Conservation (phyloP, 2,329 filamentous ascomycete genomes). For the Exophiala viscosa region DNA sequence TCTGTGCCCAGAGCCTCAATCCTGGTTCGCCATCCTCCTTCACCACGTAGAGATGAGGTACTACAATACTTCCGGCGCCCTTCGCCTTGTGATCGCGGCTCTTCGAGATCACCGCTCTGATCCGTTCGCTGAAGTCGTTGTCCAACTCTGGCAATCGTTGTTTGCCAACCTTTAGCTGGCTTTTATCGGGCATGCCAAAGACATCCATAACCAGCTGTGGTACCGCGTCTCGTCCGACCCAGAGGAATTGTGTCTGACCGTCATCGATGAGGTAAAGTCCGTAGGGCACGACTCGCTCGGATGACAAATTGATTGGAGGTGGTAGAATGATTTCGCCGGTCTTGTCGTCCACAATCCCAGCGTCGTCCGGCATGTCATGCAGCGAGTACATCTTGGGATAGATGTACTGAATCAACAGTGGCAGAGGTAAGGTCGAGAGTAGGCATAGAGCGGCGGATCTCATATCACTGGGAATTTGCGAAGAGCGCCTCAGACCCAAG, state of each 20-base stretch:
- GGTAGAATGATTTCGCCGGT: conserved; percentile 89
- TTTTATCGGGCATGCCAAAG: conserved; percentile 80
- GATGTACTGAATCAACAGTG: conserved; percentile 26
- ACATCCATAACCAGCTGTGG: conserved; percentile 85
- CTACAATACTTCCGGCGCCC: conserved; percentile 86
- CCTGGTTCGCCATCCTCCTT: conserved; percentile 94
- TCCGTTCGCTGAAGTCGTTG: conserved; percentile 93
- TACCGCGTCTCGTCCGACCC: conserved; percentile 90
- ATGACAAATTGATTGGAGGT: conserved; percentile 78
- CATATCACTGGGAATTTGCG: conserved; percentile 90
- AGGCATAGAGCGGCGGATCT: conserved; percentile 88
- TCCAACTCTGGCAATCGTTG: conserved; percentile 80
- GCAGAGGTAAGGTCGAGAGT: conserved; percentile 64
- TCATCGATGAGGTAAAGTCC: conserved; percentile 96
- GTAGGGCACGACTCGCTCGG: conserved; percentile 80
- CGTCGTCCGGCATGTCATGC: conserved; percentile 93
- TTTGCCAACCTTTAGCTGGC: conserved; percentile 87
- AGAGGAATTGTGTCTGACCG: conserved; percentile 94
- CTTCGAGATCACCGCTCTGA: conserved; percentile 87
- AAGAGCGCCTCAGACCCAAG: conserved; percentile 85
- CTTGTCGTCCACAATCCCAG: conserved; percentile 76
- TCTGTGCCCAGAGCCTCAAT: conserved; percentile 94
- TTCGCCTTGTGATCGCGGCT: conserved; percentile 80
- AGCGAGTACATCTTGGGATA: conserved; percentile 72
- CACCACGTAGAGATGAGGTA: conserved; percentile 89